Conservation (phyloP, 495 filamentous ascomycete species). For the Cladorrhinum samala region DNA sequence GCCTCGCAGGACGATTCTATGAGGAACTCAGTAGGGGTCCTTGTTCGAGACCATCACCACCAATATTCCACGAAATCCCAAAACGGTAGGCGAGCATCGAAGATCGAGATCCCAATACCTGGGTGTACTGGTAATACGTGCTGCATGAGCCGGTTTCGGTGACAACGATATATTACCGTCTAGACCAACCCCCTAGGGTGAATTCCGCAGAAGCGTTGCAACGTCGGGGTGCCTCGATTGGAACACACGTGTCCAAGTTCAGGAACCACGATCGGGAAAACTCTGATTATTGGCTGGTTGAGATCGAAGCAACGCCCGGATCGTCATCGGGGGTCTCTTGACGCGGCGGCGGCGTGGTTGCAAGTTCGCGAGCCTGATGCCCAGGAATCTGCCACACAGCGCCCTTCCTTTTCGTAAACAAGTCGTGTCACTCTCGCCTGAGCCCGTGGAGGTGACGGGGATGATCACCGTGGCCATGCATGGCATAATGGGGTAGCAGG, state of each 20-base stretch:
- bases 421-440: background rate
- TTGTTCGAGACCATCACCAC: no score
- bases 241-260: conserved; percentile 10
- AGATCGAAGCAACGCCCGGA: conserved; percentile 9
- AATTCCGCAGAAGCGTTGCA: background rate
- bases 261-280: conserved; percentile 17
- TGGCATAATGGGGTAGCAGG: background rate
- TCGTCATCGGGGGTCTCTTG: conserved; percentile 7
- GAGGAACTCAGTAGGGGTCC: no score
- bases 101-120: background rate
- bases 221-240: background rate
- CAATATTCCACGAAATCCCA: no score
- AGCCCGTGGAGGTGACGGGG: background rate
- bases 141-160: background rate
- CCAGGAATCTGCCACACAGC: background rate
- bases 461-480: background rate
- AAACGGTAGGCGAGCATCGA: no score
- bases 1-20: no score
- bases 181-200: background rate
- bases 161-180: background rate
- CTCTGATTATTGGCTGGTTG: conserved; percentile 22
- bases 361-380: background rate
- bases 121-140: background rate
- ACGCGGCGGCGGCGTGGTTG: background rate
- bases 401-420: background rate